These are phyloP conservation scores for Grosmannia huntii DNA, from an alignment of 2,329 filamentous ascomycete species.

Conservation along the genomic window DNA sequence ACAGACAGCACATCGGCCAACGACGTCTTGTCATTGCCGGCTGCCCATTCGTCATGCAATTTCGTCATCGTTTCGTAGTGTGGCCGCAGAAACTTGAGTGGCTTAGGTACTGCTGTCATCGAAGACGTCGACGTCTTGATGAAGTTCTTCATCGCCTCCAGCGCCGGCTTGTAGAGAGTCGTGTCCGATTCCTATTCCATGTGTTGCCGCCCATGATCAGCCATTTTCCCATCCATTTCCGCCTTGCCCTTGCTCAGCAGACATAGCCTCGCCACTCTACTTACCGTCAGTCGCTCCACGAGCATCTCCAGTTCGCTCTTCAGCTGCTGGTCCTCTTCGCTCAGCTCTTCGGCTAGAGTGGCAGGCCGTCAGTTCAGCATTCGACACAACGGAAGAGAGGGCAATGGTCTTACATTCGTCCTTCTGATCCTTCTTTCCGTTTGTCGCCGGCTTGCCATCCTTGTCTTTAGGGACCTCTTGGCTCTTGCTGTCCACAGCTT, in stretches of 20 bases:
- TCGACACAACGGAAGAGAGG: background rate
- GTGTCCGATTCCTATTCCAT: constrained; percentile 64
- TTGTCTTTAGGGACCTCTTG: constrained; percentile 49
- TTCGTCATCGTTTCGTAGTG: constrained; percentile 86
- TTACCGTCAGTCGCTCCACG: constrained; percentile 81
- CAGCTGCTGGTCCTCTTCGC: constrained; percentile 93
- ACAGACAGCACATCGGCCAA: constrained; percentile 94
- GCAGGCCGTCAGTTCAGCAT: background rate
- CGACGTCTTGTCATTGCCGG: constrained; percentile 72
- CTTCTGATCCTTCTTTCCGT: constrained; percentile 66
- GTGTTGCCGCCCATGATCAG: background rate
- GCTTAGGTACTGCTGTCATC: constrained; percentile 98
- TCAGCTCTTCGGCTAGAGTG: constrained; percentile 65
- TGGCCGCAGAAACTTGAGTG: constrained; percentile 91
- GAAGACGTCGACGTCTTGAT: constrained; percentile 99
- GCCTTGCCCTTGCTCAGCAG: background rate
- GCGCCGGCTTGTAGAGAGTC: constrained; percentile 77
- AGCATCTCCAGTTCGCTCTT: constrained; percentile 98
- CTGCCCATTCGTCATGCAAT: constrained; percentile 80
- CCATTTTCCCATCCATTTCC: background rate
- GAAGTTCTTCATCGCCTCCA: constrained; percentile 94
- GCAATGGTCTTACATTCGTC: constrained; percentile 27
- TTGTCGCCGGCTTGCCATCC: constrained; percentile 56
- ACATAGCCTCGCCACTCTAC: background rate
- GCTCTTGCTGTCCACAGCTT: constrained; percentile 59